Evolutionary conservation across 129 eudicot species (phyloP), one percentile per base, ranked within the genome.

Genomic region (Ambrosia trifida): DNA sequence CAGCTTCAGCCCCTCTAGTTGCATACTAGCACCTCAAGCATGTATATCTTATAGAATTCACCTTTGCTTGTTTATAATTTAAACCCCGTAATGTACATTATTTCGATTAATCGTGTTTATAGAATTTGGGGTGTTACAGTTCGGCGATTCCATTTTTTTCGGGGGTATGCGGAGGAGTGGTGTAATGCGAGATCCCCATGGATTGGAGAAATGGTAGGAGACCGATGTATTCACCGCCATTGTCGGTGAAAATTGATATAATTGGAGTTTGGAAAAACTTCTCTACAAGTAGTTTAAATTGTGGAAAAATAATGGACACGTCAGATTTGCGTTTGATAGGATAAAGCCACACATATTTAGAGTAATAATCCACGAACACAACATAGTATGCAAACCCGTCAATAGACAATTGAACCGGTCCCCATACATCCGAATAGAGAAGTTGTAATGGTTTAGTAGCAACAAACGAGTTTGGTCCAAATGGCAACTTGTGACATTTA

Each of bases 401-500:
- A 54, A 70, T 19, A 0, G 66, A 53, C 3, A 5, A 38, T 3
- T 70, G 38, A n/a, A 58, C 49, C 0, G 52, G 33, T n/a, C 64
- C 63, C 64, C 74, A 69, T 0, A 69, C 74, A 69, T 69, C 74
- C 5, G 47, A 47, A 6, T 70, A 52, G 2, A 69, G 8, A 0
- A 69, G 35, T 51, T 51, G 64, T 31, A 69, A 33, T 16, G 74
- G 74, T 70, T 70, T 70, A 18, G 41, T 54, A 9, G 52, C 36
- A 54, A 54, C 12, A 53, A 69, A 53, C 1, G 63, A 69, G 16
- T 51, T 69, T 5, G 2, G 2, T 10, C 62, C 63, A 36, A 69
- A 69, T 7, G 74, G 74, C 14, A 69, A 49, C 19, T 68, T 68
- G 44, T 49, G 73, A 68, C 47, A 30, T 52, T 49, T 68, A 52